Evolutionary conservation across 2,329 filamentous ascomycete species (phyloP), one percentile per base, ranked within the genome.

Genomic region (Arthrobotrys iridis): DNA sequence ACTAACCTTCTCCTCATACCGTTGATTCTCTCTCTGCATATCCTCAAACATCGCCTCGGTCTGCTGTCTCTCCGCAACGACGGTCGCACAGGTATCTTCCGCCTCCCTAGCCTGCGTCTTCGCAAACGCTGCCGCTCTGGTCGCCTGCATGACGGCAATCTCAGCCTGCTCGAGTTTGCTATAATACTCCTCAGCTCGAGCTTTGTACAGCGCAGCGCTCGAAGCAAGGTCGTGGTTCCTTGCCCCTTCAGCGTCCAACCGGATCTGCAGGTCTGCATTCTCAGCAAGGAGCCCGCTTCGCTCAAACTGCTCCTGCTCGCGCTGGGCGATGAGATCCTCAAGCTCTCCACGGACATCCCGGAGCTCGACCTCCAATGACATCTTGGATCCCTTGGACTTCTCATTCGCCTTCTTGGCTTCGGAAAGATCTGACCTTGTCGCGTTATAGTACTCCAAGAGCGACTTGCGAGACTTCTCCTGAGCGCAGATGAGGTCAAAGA

Each of bases 121-220:
- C 67, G 94, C 94, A 81, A 98, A 97, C 79, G 97, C 93, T 82
- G 98, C 94, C 0, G 95, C 94, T 22, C 94, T 88, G 74, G 88
- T 90, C 13, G 94, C 94, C 82, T 97, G 97, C 77, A 99, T 87
- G 15, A 98, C 93, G 0, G 93, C 90, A 78, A 98, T 96, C 82
- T 99, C 94, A 13, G 95, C 95, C 81, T 98, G 94, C 82, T 99
- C 94, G 18, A 99, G 88, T 83, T 97, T 97, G 84, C 89, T 91
- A 83, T 97, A 99, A 83, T 99, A 98, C 81, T 98, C 94, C 80
- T 98, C 93, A 2, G 94, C 91, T 45, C 94, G 89, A 77, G 88
- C 89, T 86, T 96, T 97, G 86, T 98, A 99, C 76, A 97, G 84
- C 75, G 89, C 90, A 43, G 98, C 86, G 81, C 91, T 96, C 2